Evolutionary conservation across 2,329 filamentous ascomycete genomes (phyloP), one percentile per base, ranked within the genome.

Genomic region (Pyrenophora seminiperda): DNA sequence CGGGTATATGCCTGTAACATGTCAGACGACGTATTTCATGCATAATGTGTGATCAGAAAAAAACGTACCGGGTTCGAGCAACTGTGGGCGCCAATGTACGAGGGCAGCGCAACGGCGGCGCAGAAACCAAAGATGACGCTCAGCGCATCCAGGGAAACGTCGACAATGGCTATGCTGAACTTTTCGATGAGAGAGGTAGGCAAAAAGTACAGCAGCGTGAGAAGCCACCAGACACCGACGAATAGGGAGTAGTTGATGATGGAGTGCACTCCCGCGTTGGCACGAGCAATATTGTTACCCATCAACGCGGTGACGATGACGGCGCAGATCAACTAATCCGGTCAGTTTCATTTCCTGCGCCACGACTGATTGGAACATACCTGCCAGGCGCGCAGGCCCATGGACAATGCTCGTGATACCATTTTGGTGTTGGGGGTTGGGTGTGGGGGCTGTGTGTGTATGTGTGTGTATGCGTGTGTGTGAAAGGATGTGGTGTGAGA

Each of bases 101-200:
- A 86, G 4, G 89, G 82, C 33, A 90, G 79, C 7, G 89, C 88
- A 52, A 92, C 79, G 54, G 82, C 88, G 47, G 77, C 82, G 70
- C 89, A 85, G 65, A 91, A 84, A 59, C 83, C 86, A 77, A 92
- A 88, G 46, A 91, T 70, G 2, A 81, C 77, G 44, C 84, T 83
- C 24, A 84, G 62, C 10, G 66, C 76, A 72, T 90, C 87, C 40
- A 87, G 71, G 11, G 72, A 76, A 27, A 86, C 68, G 48, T 83
- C 73, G 41, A 83, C 70, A 13, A 85, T 66, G 20, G 81, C 80
- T 44, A 83, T 70, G 55, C 76, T 75, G 50, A 84, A 73, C 44
- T 74, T 72, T 32, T 83, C 78, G 58, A 84, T 73, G 63, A 88
- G 75, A 19, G 79, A 72, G 3, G 81, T 77, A 5, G 77, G 78